Evolutionary conservation across 139 green algal genomes (phyloP), one percentile per base, ranked within the genome.

Genomic region (Yamagishiella unicocca): DNA sequence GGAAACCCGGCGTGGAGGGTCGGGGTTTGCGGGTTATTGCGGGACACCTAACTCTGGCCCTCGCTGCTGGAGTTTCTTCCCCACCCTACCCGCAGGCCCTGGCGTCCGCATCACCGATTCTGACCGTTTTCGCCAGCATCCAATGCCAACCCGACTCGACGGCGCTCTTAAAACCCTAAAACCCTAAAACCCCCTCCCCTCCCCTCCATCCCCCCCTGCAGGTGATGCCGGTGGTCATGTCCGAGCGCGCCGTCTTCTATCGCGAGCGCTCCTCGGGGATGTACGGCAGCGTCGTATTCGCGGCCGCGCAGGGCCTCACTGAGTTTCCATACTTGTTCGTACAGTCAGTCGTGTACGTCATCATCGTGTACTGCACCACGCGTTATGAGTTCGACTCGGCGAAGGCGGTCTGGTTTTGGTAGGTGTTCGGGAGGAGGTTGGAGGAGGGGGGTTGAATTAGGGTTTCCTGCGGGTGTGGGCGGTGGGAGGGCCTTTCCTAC

Each of bases 161-260:
- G 14, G 12, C 17, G 17, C 50, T 17, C 17, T 58, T n/a, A n/a
- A n/a, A 58, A 12, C 50, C n/a, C n/a, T n/a, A n/a, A n/a, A n/a
- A n/a, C n/a, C n/a, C n/a, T n/a, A n/a, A n/a, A n/a, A n/a, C n/a
- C n/a, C n/a, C n/a, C n/a, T n/a, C n/a, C n/a, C n/a, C n/a, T n/a
- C n/a, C n/a, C n/a, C n/a, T n/a, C n/a, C 50, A 12, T 58, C 33
- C 4, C 31, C 46, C 38, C 67, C 10, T 55, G 10, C 61, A 62
- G 53, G 74, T 91, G 25, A 77, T 78, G 80, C 93, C 93, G 0
- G 85, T 94, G 6, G 61, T 95, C 5, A 50, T 66, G 3, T 78
- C 71, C 5, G 93, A 96, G 89, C 89, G 93, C 4, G 35, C 75
- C 21, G 93, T 96, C 10, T 96, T 88, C 73, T 96, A 96, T 87